Conservation (phyloP, 345 rosid genomes). For the Arabis alpina region DNA sequence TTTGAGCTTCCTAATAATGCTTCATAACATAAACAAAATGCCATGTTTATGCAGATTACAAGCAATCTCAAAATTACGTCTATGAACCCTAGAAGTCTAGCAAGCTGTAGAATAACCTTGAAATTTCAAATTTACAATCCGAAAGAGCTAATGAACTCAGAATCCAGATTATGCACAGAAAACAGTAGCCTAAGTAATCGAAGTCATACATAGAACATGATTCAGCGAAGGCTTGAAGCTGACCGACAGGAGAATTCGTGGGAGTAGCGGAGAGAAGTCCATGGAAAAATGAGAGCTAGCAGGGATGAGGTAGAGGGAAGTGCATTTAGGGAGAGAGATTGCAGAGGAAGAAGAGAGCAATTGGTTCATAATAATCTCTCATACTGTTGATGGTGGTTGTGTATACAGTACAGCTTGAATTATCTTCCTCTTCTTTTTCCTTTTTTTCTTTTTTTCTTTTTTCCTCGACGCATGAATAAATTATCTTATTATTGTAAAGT, state of each 20-base stretch:
- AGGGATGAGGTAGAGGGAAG: slow-evolving; percentile 17
- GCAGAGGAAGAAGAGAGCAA: slow-evolving; percentile 23
- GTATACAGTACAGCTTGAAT: slow-evolving; percentile 21
- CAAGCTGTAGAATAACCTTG: neutral
- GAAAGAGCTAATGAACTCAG: slow-evolving; percentile 14
- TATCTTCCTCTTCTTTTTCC: neutral
- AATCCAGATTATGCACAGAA: slow-evolving; percentile 7
- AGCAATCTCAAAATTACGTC: slow-evolving; percentile 21
- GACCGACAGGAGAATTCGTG: slow-evolving; percentile 35
- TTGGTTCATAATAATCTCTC: slow-evolving; percentile 25
- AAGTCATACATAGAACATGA: slow-evolving; percentile 6
- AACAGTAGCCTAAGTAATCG: neutral
- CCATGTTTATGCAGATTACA: slow-evolving; percentile 4
- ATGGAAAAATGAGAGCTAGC: slow-evolving; percentile 1
- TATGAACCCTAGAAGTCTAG: slow-evolving; percentile 21
- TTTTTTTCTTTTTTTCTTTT: slow-evolving; percentile 1
- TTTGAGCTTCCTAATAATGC: too few relatives aligned
- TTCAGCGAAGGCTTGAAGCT: slow-evolving; percentile 28
- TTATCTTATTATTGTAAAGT: neutral
- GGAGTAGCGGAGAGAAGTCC: slow-evolving; percentile 21
- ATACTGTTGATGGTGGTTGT: slow-evolving; percentile 43
- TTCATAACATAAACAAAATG: neutral
- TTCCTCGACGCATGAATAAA: slow-evolving; percentile 28
- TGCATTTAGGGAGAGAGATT: slow-evolving; percentile 36
- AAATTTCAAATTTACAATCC: slow-evolving; percentile 5